Evolutionary conservation across 2,329 filamentous ascomycete species (phyloP).

Genomic region (Graphilbum sp.): DNA sequence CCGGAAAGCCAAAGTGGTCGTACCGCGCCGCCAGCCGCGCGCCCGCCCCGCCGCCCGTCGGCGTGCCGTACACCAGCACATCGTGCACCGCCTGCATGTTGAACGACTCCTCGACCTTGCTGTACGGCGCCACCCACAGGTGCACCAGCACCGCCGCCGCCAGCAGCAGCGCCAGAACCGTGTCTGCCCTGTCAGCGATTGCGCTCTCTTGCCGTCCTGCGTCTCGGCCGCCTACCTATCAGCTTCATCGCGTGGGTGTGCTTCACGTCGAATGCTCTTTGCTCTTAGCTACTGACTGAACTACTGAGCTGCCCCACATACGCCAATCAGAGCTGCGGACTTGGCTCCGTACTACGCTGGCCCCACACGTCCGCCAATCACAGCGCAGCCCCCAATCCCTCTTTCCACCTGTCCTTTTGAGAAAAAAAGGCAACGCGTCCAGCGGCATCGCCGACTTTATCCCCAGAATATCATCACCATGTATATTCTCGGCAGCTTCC

Average conservation of each 20-base stretch:
- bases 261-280: too few species aligned
- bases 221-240: background rate
- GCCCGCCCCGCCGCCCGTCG: constrained; percentile 31
- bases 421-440: too few species aligned
- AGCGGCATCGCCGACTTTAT: too few species aligned
- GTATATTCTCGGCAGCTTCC: constrained; percentile 17
- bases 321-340: too few species aligned
- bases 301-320: too few species aligned
- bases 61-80: constrained; percentile 66
- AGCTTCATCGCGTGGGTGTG: background rate
- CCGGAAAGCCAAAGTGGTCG: constrained; percentile 83
- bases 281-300: too few species aligned
- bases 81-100: constrained; percentile 91
- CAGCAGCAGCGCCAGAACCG: constrained; percentile 35
- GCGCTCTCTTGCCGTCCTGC: too few species aligned
- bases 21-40: constrained; percentile 46
- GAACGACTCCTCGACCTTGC: constrained; percentile 97
- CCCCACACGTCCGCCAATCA: background rate
- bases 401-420: too few species aligned
- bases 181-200: constrained; percentile 19
- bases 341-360: too few species aligned
- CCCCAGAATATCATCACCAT: too few species aligned
- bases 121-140: constrained; percentile 65
- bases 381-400: background rate
- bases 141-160: constrained; percentile 51